These are phyloP conservation scores for Dipodascus albidus DNA, from an alignment of 805 yeast genomes.

Conservation along the genomic window DNA sequence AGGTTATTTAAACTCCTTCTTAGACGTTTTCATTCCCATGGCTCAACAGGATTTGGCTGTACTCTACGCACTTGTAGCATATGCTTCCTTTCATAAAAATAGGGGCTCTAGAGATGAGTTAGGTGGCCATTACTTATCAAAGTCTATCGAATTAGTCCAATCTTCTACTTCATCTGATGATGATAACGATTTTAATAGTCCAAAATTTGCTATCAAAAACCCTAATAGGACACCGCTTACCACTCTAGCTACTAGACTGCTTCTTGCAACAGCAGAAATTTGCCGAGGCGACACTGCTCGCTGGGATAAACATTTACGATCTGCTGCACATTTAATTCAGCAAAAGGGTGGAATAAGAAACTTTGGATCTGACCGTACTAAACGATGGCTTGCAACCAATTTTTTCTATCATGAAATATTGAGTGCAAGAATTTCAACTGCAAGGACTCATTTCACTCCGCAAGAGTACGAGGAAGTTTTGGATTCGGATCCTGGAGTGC, in stretches of 20 bases:
- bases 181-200: slow-evolving; percentile 8
- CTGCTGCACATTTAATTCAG: slow-evolving; percentile 54
- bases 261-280: slow-evolving; percentile 70
- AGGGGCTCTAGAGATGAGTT: slow-evolving; percentile 21
- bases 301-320: slow-evolving; percentile 57
- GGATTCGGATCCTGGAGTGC: slow-evolving; percentile 33
- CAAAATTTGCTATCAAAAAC: slow-evolving; percentile 9
- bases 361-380: slow-evolving; percentile 41
- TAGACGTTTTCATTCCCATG: slow-evolving; percentile 40
- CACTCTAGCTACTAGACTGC: slow-evolving; percentile 53
- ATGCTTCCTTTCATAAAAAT: slow-evolving; percentile 35
- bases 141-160: slow-evolving; percentile 4
- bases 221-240: slow-evolving; percentile 14
- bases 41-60: slow-evolving; percentile 40
- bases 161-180: slow-evolving; percentile 13
- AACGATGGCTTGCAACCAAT: slow-evolving; percentile 63
- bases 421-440: slow-evolving; percentile 42
- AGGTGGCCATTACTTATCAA: slow-evolving; percentile 18
- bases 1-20: slow-evolving; percentile 38
- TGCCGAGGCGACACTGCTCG: slow-evolving; percentile 71
- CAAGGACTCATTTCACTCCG: slow-evolving; percentile 56
- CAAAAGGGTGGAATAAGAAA: slow-evolving; percentile 48
- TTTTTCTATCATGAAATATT: slow-evolving; percentile 74
- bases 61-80: slow-evolving; percentile 42
- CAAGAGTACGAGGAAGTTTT: slow-evolving; percentile 48